phyloP scores from a whole-genome alignment of 75 land plant species.

The Selaginella tamariscina region DNA sequence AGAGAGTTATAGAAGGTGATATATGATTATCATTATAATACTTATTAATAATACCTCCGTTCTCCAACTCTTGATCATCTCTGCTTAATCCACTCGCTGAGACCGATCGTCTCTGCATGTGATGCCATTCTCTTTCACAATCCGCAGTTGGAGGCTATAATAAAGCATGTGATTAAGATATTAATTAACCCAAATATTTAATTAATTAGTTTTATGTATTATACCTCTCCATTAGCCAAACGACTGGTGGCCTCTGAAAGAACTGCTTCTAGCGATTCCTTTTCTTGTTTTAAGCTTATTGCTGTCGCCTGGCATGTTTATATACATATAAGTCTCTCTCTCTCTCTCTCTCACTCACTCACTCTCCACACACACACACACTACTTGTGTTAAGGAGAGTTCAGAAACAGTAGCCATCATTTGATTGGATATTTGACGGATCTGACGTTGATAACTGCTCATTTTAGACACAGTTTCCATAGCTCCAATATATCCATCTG shows the following conservation, averaged over 20 bases:
- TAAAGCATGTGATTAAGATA: too few relatives aligned
- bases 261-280: slow-evolving; percentile 1
- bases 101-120: background rate
- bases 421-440: slow-evolving; percentile 10
- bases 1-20: too few relatives aligned
- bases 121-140: background rate
- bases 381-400: slow-evolving; percentile 25
- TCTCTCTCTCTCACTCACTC: too few relatives aligned
- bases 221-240: slow-evolving; percentile 8
- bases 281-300: slow-evolving; percentile 23
- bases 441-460: slow-evolving; percentile 13
- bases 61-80: background rate
- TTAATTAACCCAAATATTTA: too few relatives aligned
- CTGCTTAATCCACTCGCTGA: background rate
- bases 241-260: slow-evolving; percentile 17
- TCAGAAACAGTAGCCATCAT: slow-evolving; percentile 32
- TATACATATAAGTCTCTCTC: too few relatives aligned
- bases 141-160: background rate
- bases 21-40: too few relatives aligned
- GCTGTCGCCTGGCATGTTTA: slow-evolving; percentile 30
- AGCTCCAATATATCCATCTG: slow-evolving; percentile 6
- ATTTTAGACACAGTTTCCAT: slow-evolving; percentile 9
- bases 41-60: too few relatives aligned
- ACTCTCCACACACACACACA: too few relatives aligned
- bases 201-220: too few relatives aligned